Percentiles rank a stretch among this genome's conserved stretches.
Evolutionary conservation across 2,329 filamentous ascomycete species (phyloP).

Genomic region (Trichoderma oligosporum): DNA sequence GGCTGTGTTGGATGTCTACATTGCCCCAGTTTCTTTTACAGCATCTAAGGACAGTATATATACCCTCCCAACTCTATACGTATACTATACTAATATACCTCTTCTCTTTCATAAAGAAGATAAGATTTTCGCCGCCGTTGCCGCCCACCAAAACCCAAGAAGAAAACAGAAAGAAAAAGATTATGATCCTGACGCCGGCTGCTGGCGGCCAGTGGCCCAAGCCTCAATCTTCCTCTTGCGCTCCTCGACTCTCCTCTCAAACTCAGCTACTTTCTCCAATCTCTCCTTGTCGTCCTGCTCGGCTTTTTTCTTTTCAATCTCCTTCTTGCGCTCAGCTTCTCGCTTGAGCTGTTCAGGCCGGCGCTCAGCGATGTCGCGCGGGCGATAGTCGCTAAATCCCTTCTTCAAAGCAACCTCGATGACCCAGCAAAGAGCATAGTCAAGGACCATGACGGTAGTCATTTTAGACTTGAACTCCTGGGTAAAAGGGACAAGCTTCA

Average conservation of each 20-base stretch:
- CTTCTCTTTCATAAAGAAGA: background rate
- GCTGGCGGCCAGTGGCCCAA: slow-evolving; percentile 40
- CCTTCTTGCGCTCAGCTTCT: slow-evolving; percentile 66
- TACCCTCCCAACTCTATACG: slow-evolving; percentile 1
- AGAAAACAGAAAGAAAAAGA: background rate
- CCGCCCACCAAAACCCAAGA: background rate
- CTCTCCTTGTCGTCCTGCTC: slow-evolving; percentile 52
- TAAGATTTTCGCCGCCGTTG: background rate
- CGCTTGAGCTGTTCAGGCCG: slow-evolving; percentile 79
- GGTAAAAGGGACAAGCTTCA: slow-evolving; percentile 87
- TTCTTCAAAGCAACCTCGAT: slow-evolving; percentile 84
- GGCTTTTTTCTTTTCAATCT: slow-evolving; percentile 47
- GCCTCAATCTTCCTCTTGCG: slow-evolving; percentile 46
- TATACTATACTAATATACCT: background rate
- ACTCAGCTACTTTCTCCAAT: slow-evolving; percentile 54
- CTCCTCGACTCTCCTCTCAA: slow-evolving; percentile 56
- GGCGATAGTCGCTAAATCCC: slow-evolving; percentile 84
- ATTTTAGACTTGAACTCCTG: slow-evolving; percentile 85
- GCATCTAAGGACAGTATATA: slow-evolving; percentile 1
- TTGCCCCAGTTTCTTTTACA: background rate
- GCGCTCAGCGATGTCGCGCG: slow-evolving; percentile 87
- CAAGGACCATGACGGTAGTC: slow-evolving; percentile 77
- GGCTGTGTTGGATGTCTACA: background rate
- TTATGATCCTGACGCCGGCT: slow-evolving; percentile 9
- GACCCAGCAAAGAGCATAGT: slow-evolving; percentile 81